Evolutionary conservation across 441 rosid genomes (phyloP), one percentile per base, ranked within the genome.

Genomic region (Biscutella laevigata): DNA sequence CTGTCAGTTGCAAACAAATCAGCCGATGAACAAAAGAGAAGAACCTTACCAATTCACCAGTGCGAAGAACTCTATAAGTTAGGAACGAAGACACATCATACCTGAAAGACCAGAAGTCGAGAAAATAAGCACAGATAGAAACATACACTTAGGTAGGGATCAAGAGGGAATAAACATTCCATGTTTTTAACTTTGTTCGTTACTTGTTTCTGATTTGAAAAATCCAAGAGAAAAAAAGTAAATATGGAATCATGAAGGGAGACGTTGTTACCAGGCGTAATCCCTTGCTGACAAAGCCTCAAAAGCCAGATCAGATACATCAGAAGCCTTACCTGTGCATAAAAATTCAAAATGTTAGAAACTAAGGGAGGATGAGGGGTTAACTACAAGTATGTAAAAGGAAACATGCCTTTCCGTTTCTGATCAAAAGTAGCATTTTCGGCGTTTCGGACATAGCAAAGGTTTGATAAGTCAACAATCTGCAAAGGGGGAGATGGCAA

Each of bases 201-300:
- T 1, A 20, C 48, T 27, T 17, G 39, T 47, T 28, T 5, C 8
- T n/a, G n/a, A 27, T 38, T 54, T 28, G 61, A 17, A 16, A 30
- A 33, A 16, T 25, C 38, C 45, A 33, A 42, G 30, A 51, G 28
- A 13, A 21, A 11, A 24, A 41, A 16, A 25, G 8, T 11, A 16
- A 14, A 46, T 5, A 29, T 3, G 20, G 16, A 37, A 39, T 29
- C 40, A 24, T 39, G 19, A 32, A 41, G 28, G 53, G 30, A 43
- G 58, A 13, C 25, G 55, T 39, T 34, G 72, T 54, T 52, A 80
- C 90, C 86, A 83, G 1, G 86, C 89, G 13, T 44, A 3, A 29
- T 82, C 86, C 67, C 69, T 72, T 4, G 71, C 40, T 15, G 89
- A 82, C 69, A 42, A 72, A 42, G 86, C 89, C 73, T 82, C 89